Evolutionary conservation across 2,329 filamentous ascomycete genomes (phyloP).

Genomic region (Curvularia sp.): DNA sequence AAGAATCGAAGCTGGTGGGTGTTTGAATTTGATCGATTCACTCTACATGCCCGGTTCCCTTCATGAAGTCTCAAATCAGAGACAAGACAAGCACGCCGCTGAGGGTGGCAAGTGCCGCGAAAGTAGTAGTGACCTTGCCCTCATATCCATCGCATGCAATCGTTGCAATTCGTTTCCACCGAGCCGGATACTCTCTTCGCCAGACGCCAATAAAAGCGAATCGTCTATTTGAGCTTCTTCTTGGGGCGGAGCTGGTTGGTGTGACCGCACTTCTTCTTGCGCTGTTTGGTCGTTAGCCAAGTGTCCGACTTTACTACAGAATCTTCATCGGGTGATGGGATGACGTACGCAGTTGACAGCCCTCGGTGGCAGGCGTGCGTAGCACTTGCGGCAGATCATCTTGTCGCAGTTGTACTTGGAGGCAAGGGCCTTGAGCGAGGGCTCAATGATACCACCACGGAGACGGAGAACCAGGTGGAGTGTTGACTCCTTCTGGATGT

Average conservation of each 20-base stretch:
- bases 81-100: conserved; percentile 37
- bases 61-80: conserved; percentile 35
- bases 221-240: conserved; percentile 98
- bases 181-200: conserved; percentile 36
- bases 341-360: conserved; percentile 86
- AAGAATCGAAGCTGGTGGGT: conserved; percentile 21
- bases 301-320: not conserved
- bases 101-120: conserved; percentile 34
- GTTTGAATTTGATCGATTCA: conserved; percentile 44
- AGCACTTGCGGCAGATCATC: conserved; percentile 99
- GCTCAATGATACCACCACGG: conserved; percentile 97
- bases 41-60: conserved; percentile 44
- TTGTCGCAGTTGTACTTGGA: conserved; percentile 99
- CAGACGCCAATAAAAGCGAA: conserved; percentile 47
- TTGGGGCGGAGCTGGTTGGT: conserved; percentile 99
- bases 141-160: conserved; percentile 43
- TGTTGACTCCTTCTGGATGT: conserved; percentile 99
- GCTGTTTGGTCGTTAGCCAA: conserved; percentile 36
- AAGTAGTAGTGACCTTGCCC: conserved; percentile 34
- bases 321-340: not conserved
- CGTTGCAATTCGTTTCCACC: conserved; percentile 43
- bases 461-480: conserved; percentile 98
- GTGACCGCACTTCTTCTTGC: conserved; percentile 99
- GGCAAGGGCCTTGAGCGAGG: conserved; percentile 96
- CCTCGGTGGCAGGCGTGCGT: conserved; percentile 92